phyloP scores from a whole-genome alignment of 768 basidiomycete species.

The Amanita molliuscula region DNA sequence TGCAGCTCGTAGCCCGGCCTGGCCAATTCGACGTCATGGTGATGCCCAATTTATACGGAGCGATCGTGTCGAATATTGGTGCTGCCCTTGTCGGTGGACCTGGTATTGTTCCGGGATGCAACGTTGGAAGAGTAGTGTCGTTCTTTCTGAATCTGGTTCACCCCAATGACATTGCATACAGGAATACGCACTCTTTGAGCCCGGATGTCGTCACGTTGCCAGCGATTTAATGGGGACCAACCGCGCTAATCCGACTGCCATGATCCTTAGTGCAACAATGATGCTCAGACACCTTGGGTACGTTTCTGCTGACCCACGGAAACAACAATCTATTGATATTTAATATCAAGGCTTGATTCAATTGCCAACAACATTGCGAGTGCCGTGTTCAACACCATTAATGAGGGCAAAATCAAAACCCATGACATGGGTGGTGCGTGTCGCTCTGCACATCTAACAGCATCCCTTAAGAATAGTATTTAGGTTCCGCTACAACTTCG shows the following conservation, averaged over 20 bases:
- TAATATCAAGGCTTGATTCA: constrained; percentile 61
- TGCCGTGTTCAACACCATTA: constrained; percentile 89
- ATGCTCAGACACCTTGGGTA: constrained; percentile 95
- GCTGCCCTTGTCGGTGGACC: constrained; percentile 98
- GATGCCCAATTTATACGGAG: constrained; percentile 96
- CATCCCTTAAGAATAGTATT: constrained; percentile 5
- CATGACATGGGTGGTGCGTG: constrained; percentile 89
- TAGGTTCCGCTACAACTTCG: constrained; percentile 83
- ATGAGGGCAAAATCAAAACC: constrained; percentile 80
- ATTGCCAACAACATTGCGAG: constrained; percentile 91
- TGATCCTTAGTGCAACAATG: constrained; percentile 96
- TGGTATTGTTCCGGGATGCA: constrained; percentile 96
- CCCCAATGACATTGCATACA: constrained; percentile 18
- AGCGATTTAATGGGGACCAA: constrained; percentile 95
- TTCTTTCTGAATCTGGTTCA: constrained; percentile 10
- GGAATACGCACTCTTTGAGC: constrained; percentile 98
- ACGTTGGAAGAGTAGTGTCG: constrained; percentile 71
- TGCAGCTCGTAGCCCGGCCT: constrained; percentile 97
- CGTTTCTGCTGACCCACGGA: constrained; percentile 17
- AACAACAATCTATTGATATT: constrained; percentile 6
- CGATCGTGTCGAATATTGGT: constrained; percentile 96
- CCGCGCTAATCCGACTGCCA: constrained; percentile 94
- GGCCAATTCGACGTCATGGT: constrained; percentile 99
- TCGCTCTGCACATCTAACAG: not conserved
- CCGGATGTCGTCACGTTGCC: constrained; percentile 93